phyloP scores from a whole-genome alignment of 73 alveolate genomes.

The Paramecium sonneborni region DNA sequence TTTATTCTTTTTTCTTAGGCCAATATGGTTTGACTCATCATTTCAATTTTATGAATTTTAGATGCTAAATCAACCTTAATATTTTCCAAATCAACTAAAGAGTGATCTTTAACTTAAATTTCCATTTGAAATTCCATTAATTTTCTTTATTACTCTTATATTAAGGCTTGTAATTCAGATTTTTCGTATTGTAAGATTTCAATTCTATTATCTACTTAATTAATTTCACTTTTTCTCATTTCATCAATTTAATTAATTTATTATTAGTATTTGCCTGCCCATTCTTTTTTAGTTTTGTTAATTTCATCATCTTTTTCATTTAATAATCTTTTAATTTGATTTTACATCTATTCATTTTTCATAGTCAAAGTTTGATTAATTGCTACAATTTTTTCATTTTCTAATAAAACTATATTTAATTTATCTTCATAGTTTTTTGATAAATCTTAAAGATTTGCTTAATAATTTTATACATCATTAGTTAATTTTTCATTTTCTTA shows the following conservation, averaged over 20 bases:
- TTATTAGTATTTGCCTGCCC: background rate
- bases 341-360: background rate
- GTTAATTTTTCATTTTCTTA: conserved; percentile 51
- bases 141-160: background rate
- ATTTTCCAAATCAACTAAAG: background rate
- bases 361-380: background rate
- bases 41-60: background rate
- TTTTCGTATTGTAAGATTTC: conserved; percentile 2
- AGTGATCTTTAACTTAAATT: background rate
- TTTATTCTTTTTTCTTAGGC: background rate
- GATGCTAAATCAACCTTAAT: background rate
- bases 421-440: conserved; percentile 47
- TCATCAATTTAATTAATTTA: background rate
- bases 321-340: background rate
- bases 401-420: conserved; percentile 32
- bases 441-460: background rate
- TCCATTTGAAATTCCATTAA: background rate
- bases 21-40: conserved; percentile 25
- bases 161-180: background rate
- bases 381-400: conserved; percentile 9
- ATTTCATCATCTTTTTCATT: background rate
- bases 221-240: background rate
- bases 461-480: background rate
- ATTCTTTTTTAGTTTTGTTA: background rate
- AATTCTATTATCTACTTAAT: background rate